Base-by-base conservation (phyloP, 2,329 filamentous ascomycete species). In the Rhexocercosporidium sp. region DNA sequence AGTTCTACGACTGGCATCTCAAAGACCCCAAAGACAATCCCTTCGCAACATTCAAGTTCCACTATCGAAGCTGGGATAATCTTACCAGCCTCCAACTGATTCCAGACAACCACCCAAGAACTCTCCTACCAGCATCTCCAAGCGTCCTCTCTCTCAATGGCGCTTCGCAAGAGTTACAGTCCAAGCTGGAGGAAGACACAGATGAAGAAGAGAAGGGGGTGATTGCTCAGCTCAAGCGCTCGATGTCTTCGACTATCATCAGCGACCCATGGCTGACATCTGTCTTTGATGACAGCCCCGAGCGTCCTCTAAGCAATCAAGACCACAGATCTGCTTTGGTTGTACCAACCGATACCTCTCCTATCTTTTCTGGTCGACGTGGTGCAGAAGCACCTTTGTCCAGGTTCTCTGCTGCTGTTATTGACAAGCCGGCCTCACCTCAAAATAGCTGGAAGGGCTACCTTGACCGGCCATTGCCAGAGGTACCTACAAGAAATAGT, bases 51-150 rank as follows among this genome's bases (percentile, higher is more conserved):
- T 88, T 88, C 67, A 80, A 80, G 29, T 86, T 88, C 68, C 84
- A 88, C 67, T 88, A 88, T 69, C 82, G 86, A 34, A 85, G 83
- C 7, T 83, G 81, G 82, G 78, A 80, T 11, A 82, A 81, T 63
- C 80, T 89, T 12, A 73, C 78, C 8, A 76, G 80, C 37, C 78
- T 87, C 11, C 84, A 83, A 62, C 75, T 88, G 4, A 80, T 85
- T 29, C 71, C 75, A 14, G 18, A 63, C 14, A 25, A 65, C 27
- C 67, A 71, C 54, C 53, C 71, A 25, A 64, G 70, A 34, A 70
- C 44, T 14, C 51, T 74, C 7, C 51, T 74, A 12, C 64, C 66
- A 41, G 34, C 69, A 54, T 68, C 69, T 44, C 66, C 68, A 37
- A 74, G 73, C 57, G 47, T 72, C 11, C 39, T 72, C 18, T 67